Evolutionary conservation across 2,329 filamentous ascomycete genomes (phyloP).

Genomic region (Hymenoscyphus salicellus): DNA sequence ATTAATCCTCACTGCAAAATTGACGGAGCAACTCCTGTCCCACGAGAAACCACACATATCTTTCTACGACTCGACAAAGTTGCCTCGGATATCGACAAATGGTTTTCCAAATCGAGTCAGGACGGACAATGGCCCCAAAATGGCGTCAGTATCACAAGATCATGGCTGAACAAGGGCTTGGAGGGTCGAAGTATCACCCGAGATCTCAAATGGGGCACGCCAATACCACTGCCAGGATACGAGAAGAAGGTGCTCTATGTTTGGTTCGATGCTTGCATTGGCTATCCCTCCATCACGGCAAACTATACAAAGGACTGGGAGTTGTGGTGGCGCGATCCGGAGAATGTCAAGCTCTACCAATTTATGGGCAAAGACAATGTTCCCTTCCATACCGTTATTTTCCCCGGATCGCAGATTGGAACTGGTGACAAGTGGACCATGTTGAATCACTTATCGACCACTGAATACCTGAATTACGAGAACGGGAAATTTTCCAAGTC

Average conservation of each 20-base stretch:
- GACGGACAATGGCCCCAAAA: constrained; percentile 77
- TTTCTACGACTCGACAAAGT: constrained; percentile 85
- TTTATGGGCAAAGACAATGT: constrained; percentile 92
- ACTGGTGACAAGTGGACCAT: constrained; percentile 84
- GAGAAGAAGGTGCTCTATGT: constrained; percentile 85
- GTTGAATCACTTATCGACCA: constrained; percentile 83
- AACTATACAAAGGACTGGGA: constrained; percentile 88
- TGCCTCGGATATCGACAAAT: constrained; percentile 71
- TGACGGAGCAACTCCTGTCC: constrained; percentile 76
- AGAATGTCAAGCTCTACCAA: constrained; percentile 85
- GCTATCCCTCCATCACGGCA: constrained; percentile 91
- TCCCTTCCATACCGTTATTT: constrained; percentile 83
- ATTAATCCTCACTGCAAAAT: constrained; percentile 90
- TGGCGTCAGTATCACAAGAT: constrained; percentile 71
- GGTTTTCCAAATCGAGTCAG: constrained; percentile 70
- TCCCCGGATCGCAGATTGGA: constrained; percentile 82
- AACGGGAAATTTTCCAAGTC: constrained; percentile 92
- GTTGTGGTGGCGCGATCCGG: constrained; percentile 89
- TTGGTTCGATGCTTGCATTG: constrained; percentile 82
- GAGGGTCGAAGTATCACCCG: constrained; percentile 85
- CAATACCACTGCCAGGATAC: constrained; percentile 56
- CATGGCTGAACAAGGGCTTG: constrained; percentile 80
- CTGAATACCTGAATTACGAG: constrained; percentile 87
- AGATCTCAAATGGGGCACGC: constrained; percentile 82
- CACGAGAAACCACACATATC: constrained; percentile 82